Evolutionary conservation across 2,329 filamentous ascomycete species (phyloP), one percentile per base, ranked within the genome.

Genomic region (Aquanectria penicillioides): DNA sequence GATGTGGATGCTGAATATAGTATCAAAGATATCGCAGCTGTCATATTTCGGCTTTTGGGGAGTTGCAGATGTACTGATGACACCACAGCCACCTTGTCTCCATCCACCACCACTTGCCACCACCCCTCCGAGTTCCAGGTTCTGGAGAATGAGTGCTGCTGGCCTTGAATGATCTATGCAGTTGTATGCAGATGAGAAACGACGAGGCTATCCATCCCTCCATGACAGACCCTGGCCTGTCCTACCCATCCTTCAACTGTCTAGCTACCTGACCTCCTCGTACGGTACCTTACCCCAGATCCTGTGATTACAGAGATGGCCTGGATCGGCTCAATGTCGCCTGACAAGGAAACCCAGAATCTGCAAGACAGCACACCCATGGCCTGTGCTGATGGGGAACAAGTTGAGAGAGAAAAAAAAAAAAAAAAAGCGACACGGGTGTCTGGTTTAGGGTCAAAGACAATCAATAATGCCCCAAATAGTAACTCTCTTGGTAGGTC

Each of bases 51-150:
- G 52, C 48, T 53, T 60, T 48, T 50, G 62, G 31, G 55, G 44
- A 44, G 54, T 55, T 33, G 53, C 56, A 59, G 59, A 67, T 67
- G 63, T 61, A 68, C 25, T 57, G 36, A 64, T 68, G 66, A 61
- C 64, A 69, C 66, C 66, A 69, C 66, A 38, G 55, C 46, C 34
- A 48, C 43, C 54, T 47, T 46, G 55, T 48, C 36, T 48, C 47
- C 57, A 38, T 43, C 38, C 25, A 23, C 34, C 46, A 58, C 43
- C 43, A 20, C 43, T 41, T 47, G 23, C 26, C 57, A 51, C 34
- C 44, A 50, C 52, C 25, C 44, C 38, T 51, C 50, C 41, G 51
- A 57, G 43, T 36, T 58, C 25, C 28, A 60, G 60, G 57, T 47
- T 48, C 46, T 56, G 41, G 43, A 41, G 29, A 17, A 29, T 31